Evolutionary conservation across 805 yeast species (phyloP).

Genomic region (Lipomyces oligophaga): DNA sequence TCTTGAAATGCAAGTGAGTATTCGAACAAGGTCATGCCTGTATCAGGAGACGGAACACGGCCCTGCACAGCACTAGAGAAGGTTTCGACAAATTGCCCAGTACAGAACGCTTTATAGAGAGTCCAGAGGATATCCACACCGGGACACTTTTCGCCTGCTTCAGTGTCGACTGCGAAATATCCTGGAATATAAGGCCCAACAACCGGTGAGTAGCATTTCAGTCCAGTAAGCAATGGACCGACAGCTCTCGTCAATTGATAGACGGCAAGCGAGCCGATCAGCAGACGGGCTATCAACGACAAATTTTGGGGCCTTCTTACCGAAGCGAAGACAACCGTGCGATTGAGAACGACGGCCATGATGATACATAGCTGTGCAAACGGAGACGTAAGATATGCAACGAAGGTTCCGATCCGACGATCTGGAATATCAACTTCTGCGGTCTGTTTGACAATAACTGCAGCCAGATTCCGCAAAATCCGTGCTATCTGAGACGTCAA

Average conservation of each 20-base stretch:
- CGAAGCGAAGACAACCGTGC: conserved; percentile 57
- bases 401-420: conserved; percentile 24
- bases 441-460: conserved; percentile 18
- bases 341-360: conserved; percentile 55
- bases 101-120: conserved; percentile 53
- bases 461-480: conserved; percentile 10
- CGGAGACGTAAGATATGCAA: conserved; percentile 33
- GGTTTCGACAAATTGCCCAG: conserved; percentile 63
- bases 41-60: conserved; percentile 54
- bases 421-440: conserved; percentile 26
- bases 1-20: conserved; percentile 75
- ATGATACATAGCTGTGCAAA: conserved; percentile 46
- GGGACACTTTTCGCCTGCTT: conserved; percentile 39
- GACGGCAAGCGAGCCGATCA: conserved; percentile 43
- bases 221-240: conserved; percentile 39
- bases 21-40: conserved; percentile 70
- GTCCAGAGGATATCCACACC: conserved; percentile 55
- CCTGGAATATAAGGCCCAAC: conserved; percentile 24
- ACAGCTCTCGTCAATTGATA: conserved; percentile 38
- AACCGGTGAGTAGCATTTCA: conserved; percentile 34
- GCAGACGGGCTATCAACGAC: conserved; percentile 36
- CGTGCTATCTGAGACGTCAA: conserved; percentile 12
- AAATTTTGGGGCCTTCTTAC: conserved; percentile 43
- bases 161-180: conserved; percentile 25
- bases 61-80: conserved; percentile 58